Percentiles rank a stretch among this genome's conserved stretches.
Evolutionary conservation across 768 basidiomycete genomes (phyloP).

Genomic region (Pulveroboletus sp.): DNA sequence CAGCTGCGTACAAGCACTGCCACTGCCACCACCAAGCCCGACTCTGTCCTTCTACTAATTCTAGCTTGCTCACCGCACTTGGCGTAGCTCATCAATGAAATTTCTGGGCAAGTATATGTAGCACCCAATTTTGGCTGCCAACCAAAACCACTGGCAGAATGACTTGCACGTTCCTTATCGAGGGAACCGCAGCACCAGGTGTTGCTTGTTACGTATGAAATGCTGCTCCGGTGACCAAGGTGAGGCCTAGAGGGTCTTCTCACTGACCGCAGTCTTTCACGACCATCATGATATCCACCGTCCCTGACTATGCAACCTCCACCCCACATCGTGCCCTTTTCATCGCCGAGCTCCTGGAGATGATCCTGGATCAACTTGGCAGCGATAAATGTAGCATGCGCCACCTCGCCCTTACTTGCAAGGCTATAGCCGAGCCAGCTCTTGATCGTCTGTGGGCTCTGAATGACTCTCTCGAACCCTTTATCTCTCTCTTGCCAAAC

Average conservation of each 20-base stretch:
- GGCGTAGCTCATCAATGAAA: neutral
- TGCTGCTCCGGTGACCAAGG: neutral
- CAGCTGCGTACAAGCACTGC: constrained; percentile 19
- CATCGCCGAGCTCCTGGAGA: constrained; percentile 22
- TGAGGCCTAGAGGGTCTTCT: too few relatives aligned
- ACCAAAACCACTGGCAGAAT: neutral
- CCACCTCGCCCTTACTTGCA: constrained; percentile 22
- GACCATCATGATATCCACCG: constrained; percentile 8
- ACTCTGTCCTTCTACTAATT: neutral
- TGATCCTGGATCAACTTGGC: constrained; percentile 20
- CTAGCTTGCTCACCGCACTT: neutral
- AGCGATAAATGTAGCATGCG: constrained; percentile 16
- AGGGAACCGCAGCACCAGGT: neutral
- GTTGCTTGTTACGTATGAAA: constrained; percentile 6
- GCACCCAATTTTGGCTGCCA: neutral
- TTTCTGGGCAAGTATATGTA: neutral
- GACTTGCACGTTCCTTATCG: neutral
- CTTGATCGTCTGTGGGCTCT: constrained; percentile 25
- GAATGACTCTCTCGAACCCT: constrained; percentile 25
- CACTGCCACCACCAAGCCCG: neutral
- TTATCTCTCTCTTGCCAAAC: constrained; percentile 18
- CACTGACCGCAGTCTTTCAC: too few relatives aligned
- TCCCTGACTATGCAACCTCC: neutral
- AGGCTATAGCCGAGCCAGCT: constrained; percentile 13
- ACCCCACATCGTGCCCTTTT: constrained; percentile 8